Evolutionary conservation across 225 moss, liverwort and hornwort species (phyloP), one percentile per base, ranked within the genome.

Genomic region (Physcomitrium patens): DNA sequence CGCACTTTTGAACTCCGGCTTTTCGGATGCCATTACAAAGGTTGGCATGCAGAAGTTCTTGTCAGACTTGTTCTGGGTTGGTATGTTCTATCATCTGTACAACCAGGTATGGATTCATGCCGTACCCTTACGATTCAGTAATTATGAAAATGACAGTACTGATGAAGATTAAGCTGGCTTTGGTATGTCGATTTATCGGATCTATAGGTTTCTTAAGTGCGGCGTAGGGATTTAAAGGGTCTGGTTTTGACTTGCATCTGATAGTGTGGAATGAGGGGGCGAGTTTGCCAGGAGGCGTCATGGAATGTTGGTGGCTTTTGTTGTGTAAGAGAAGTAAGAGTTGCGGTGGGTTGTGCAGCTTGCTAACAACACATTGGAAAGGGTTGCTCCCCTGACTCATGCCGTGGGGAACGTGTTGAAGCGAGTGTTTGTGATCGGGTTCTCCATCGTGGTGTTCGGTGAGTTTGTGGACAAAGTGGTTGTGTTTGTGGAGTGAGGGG

Each of bases 391-490:
- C 24, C 91, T 99, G 46, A 95, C 99, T 22, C 99, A 99, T 65
- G 95, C 99, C 0, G 99, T 99, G 7, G 95, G 99, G 54, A 99
- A 99, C 77, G 99, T 99, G 49, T 80, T 99, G 81, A 99, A 99
- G 91, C 86, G 95, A 75, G 95, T 99, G 66, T 99, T 99, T n/a
- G 95, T 99, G 31, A 99, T 99, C 65, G 99, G 93, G 9, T 92
- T 99, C 80, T 82, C 95, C 20, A 95, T 99, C 54, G 13, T 99
- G 15, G 85, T 99, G n/a, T 99, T 99, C 56, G 95, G 99, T 90
- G 50, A 81, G 85, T 49, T 62, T n/a, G 28, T 51, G 23, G 66
- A 27, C 20, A 45, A 47, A 13, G 1, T 5, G 26, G 49, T 48
- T 16, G 31, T 37, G 31, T 37, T 37, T 37, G 31, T 37, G 31